A percentile compares a stretch with the other conserved stretches of the same genome.
Conservation (phyloP, 148 eudicot species). For the Amaranthus cruentus region DNA sequence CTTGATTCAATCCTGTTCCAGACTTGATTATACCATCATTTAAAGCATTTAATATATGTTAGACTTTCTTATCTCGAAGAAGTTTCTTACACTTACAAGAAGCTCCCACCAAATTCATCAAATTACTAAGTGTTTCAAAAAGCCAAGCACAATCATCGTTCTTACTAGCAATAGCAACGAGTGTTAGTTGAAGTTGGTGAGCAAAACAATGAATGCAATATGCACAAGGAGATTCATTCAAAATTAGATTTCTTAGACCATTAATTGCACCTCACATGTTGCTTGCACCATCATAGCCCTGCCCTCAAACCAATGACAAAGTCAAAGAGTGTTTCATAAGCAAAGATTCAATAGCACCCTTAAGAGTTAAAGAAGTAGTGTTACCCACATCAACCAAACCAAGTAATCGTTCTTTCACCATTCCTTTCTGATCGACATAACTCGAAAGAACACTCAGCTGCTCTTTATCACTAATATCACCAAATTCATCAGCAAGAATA, state of each 20-base stretch:
- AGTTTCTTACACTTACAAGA: neutral
- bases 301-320: neutral
- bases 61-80: neutral
- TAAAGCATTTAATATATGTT: neutral
- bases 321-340: no score
- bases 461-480: no score
- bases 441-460: no score
- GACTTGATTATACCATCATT: neutral
- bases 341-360: no score
- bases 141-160: neutral
- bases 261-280: neutral
- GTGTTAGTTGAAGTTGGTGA: slow-evolving; percentile 6
- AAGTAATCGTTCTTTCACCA: no score
- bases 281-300: neutral
- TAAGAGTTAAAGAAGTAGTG: no score
- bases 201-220: slow-evolving; percentile 6
- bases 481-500: slow-evolving; percentile 1
- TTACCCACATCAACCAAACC: no score
- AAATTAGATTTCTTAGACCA: neutral
- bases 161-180: neutral
- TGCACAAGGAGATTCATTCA: neutral
- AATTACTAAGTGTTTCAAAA: neutral
- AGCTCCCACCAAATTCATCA: slow-evolving; percentile 2
- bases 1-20: neutral
- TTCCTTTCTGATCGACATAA: no score